Conservation (phyloP, 371 early-diverging fungal species). For the Phascolomyces articulosus region DNA sequence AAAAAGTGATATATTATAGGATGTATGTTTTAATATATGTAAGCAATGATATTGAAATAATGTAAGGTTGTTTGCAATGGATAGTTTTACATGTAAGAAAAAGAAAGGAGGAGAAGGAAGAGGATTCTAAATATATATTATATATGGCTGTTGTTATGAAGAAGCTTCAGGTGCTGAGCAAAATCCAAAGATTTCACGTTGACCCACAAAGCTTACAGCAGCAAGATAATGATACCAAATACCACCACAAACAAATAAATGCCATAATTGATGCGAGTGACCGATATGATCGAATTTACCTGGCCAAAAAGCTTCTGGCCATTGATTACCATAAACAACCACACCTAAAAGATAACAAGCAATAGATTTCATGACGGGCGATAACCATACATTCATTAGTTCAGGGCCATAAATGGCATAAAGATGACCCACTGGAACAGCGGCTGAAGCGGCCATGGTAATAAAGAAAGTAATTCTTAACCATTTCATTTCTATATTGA, state of each 20-base stretch:
- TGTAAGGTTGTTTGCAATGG: too few species aligned
- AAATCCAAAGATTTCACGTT: conserved; percentile 37
- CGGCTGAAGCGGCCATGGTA: conserved; percentile 63
- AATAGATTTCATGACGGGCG: conserved; percentile 48
- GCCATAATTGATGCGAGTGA: conserved; percentile 85
- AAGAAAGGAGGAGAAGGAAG: not conserved
- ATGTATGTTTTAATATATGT: too few species aligned
- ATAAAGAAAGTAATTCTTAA: conserved; percentile 55
- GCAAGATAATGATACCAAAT: conserved; percentile 71
- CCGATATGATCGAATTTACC: conserved; percentile 76
- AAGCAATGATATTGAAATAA: too few species aligned
- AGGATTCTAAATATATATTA: not conserved
- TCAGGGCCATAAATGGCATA: conserved; percentile 55
- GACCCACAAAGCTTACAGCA: conserved; percentile 50
- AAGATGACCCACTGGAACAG: conserved; percentile 68
- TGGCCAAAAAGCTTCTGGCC: conserved; percentile 76
- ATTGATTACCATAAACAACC: conserved; percentile 67
- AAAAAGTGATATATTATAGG: too few species aligned
- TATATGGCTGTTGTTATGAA: not conserved
- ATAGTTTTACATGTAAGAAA: too few species aligned
- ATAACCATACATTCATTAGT: conserved; percentile 45
- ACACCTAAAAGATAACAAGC: conserved; percentile 45
- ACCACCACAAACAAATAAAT: conserved; percentile 72
- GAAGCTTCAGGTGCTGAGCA: conserved; percentile 21
- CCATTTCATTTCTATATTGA: conserved; percentile 39